Percentiles rank a stretch among this genome's conserved stretches.
Evolutionary conservation across 1,139 yeast genomes (phyloP).

Genomic region (Candida frijolesensis): DNA sequence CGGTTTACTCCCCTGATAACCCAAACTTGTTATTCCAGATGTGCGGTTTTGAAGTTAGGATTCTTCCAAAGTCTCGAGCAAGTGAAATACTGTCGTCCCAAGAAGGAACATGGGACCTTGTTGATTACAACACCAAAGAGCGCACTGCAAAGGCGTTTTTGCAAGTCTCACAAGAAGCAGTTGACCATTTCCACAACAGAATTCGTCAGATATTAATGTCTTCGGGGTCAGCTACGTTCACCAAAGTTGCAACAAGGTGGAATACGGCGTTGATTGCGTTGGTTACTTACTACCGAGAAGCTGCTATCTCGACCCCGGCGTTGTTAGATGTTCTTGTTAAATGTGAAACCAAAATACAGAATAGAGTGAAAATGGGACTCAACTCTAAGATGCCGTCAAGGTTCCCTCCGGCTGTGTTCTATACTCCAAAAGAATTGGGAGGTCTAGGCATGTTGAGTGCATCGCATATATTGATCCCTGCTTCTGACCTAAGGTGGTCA

Average conservation of each 20-base stretch:
- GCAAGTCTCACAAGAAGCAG: slow-evolving; percentile 79
- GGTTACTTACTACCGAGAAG: slow-evolving; percentile 91
- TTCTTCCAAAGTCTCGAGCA: slow-evolving; percentile 72
- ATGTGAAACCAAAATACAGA: slow-evolving; percentile 92
- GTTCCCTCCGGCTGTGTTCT: slow-evolving; percentile 98
- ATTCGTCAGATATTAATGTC: slow-evolving; percentile 92
- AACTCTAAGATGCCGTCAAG: slow-evolving; percentile 98
- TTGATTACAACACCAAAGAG: slow-evolving; percentile 72
- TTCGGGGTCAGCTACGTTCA: slow-evolving; percentile 93
- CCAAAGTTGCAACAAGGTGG: slow-evolving; percentile 96
- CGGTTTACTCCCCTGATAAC: slow-evolving; percentile 89
- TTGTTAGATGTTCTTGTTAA: slow-evolving; percentile 82
- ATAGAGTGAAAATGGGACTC: slow-evolving; percentile 90
- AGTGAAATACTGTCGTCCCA: slow-evolving; percentile 47
- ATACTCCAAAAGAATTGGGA: slow-evolving; percentile 95
- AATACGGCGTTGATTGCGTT: slow-evolving; percentile 87
- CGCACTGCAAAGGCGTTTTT: slow-evolving; percentile 88
- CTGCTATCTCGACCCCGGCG: slow-evolving; percentile 80
- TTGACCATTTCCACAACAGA: slow-evolving; percentile 78
- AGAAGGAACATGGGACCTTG: slow-evolving; percentile 93
- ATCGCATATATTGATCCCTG: slow-evolving; percentile 91
- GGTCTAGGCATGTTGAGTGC: slow-evolving; percentile 98
- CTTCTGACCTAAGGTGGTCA: slow-evolving; percentile 90
- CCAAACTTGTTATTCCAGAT: slow-evolving; percentile 85
- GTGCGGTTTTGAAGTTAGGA: slow-evolving; percentile 94